Percentiles rank a stretch among this genome's conserved stretches.
phyloP scores from a whole-genome alignment of 2,329 filamentous ascomycete species.

The Stachybotrys echinatus region DNA sequence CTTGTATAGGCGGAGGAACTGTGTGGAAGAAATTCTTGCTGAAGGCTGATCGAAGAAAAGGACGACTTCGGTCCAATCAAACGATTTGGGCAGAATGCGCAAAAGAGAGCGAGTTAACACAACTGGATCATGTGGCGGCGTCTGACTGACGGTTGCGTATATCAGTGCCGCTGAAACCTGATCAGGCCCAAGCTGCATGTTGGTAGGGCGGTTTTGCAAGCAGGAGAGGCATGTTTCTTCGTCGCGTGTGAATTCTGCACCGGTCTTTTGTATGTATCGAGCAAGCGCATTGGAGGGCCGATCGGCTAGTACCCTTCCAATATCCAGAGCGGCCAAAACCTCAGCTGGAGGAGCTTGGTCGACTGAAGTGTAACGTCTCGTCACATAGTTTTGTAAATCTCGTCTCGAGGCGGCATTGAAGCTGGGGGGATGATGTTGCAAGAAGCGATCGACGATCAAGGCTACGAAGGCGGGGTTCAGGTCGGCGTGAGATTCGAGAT shows the following conservation, averaged over 20 bases:
- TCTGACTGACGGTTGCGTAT: constrained; percentile 55
- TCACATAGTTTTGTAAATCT: constrained; percentile 62
- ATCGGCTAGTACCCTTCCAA: constrained; percentile 61
- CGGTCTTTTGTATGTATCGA: constrained; percentile 67
- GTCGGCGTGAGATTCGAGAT: constrained; percentile 59
- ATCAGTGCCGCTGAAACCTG: constrained; percentile 78
- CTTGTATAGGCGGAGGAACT: constrained; percentile 78
- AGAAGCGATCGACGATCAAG: constrained; percentile 76
- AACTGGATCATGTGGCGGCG: constrained; percentile 45
- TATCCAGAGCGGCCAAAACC: constrained; percentile 64
- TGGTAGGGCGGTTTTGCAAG: constrained; percentile 46
- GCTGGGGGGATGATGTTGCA: constrained; percentile 79
- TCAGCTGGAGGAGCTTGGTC: constrained; percentile 64
- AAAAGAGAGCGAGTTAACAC: constrained; percentile 58
- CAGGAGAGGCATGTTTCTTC: constrained; percentile 59
- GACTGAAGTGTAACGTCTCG: constrained; percentile 61
- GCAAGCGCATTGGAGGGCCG: constrained; percentile 52
- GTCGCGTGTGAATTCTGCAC: constrained; percentile 68
- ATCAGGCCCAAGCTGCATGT: constrained; percentile 66
- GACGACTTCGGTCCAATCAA: constrained; percentile 69
- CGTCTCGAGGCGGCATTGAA: constrained; percentile 72
- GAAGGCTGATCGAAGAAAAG: constrained; percentile 75
- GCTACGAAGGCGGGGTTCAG: constrained; percentile 67
- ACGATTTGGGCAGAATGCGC: constrained; percentile 55
- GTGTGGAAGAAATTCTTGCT: constrained; percentile 68